Evolutionary conservation across 2,329 filamentous ascomycete genomes (phyloP).

Genomic region (Phaeosphaeria sp.): DNA sequence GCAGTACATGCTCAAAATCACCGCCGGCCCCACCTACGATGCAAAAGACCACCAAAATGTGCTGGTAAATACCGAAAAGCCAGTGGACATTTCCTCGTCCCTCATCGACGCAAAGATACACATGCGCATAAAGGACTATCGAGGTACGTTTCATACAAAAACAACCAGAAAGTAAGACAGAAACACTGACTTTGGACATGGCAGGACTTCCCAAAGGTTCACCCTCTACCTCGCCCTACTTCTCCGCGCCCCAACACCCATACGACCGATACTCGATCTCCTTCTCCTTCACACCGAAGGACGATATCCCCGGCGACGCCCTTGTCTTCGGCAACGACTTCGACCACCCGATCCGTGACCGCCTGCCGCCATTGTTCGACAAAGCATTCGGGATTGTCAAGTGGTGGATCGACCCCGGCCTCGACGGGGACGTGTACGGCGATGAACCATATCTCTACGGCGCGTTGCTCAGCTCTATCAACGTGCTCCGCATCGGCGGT

Average conservation of each 20-base stretch:
- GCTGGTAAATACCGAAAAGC: conserved; percentile 73
- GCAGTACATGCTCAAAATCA: conserved; percentile 81
- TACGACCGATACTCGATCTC: conserved; percentile 85
- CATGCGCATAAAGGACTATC: conserved; percentile 74
- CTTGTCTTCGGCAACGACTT: conserved; percentile 97
- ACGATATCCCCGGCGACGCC: conserved; percentile 69
- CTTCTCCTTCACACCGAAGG: conserved; percentile 78
- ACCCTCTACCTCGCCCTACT: conserved; percentile 77
- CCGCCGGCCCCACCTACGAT: conserved; percentile 80
- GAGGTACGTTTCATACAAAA: conserved; percentile 40
- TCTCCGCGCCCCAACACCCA: conserved; percentile 71
- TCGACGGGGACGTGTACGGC: conserved; percentile 89
- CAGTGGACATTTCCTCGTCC: conserved; percentile 68
- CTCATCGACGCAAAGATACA: conserved; percentile 72
- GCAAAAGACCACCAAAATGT: conserved; percentile 73
- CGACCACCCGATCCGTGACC: conserved; percentile 85
- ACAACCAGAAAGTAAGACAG: neutral
- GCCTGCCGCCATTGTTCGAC: conserved; percentile 84
- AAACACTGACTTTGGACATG: conserved; percentile 1
- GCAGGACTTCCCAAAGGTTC: conserved; percentile 75
- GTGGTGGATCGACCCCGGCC: conserved; percentile 88
- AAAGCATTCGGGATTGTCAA: conserved; percentile 85
- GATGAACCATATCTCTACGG: conserved; percentile 89
- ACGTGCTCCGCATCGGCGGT: conserved; percentile 72
- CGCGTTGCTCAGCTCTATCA: conserved; percentile 80